Conservation (phyloP, 495 filamentous ascomycete species). For the Neurospora pannonica region DNA sequence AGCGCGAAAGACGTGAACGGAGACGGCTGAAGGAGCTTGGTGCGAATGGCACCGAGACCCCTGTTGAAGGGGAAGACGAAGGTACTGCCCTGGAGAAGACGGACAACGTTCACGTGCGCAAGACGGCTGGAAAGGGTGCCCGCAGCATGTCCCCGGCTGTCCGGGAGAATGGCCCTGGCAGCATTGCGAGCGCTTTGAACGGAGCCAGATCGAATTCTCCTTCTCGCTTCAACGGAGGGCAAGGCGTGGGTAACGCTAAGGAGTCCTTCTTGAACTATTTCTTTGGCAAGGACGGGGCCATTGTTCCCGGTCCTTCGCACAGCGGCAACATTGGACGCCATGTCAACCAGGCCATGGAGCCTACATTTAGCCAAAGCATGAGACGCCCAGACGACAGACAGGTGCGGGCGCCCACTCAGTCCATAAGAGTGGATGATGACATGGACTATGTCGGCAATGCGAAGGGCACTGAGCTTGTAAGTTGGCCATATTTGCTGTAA, state of each 20-base stretch:
- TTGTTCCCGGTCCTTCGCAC: slow-evolving; percentile 31
- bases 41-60: slow-evolving; percentile 62
- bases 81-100: slow-evolving; percentile 48
- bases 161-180: slow-evolving; percentile 48
- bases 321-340: slow-evolving; percentile 47
- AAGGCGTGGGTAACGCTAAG: slow-evolving; percentile 39
- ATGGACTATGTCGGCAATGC: slow-evolving; percentile 20
- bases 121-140: slow-evolving; percentile 42
- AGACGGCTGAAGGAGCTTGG: slow-evolving; percentile 72
- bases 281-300: slow-evolving; percentile 82
- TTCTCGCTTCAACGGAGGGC: slow-evolving; percentile 41
- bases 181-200: slow-evolving; percentile 59
- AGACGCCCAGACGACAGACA: slow-evolving; percentile 60
- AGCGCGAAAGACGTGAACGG: slow-evolving; percentile 73
- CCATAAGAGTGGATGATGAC: slow-evolving; percentile 25
- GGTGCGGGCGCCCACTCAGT: slow-evolving; percentile 28
- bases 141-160: slow-evolving; percentile 79
- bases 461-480: slow-evolving; percentile 44
- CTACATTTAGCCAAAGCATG: slow-evolving; percentile 74
- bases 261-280: slow-evolving; percentile 98
- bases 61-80: slow-evolving; percentile 65
- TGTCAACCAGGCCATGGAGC: slow-evolving; percentile 63
- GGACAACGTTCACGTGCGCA: slow-evolving; percentile 35
- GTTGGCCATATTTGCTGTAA: slow-evolving; percentile 15
- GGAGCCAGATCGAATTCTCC: slow-evolving; percentile 56